A percentile compares a stretch with the other conserved stretches of the same genome.
phyloP scores from a whole-genome alignment of 1,284 basidiomycete genomes.

The Cryptococcus neoformans region DNA sequence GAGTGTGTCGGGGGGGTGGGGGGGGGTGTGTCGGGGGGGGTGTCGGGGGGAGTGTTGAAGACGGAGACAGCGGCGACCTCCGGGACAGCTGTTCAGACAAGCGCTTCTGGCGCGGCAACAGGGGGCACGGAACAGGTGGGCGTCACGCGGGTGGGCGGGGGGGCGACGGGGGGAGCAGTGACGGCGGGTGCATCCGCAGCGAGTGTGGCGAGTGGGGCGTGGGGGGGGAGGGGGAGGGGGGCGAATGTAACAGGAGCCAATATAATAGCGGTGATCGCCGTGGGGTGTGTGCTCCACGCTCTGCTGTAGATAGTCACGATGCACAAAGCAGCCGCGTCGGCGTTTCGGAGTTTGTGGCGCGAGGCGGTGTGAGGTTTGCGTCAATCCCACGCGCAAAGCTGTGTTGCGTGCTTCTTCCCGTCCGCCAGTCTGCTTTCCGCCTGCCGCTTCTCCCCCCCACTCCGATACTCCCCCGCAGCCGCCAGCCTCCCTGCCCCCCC shows the following conservation, averaged over 20 bases:
- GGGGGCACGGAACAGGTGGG: constrained; percentile 24
- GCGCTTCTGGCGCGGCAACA: background rate
- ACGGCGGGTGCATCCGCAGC: too few species aligned
- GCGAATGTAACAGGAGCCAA: background rate
- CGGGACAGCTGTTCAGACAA: background rate
- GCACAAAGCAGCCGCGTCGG: background rate
- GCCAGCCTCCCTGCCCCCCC: background rate
- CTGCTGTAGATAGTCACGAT: background rate
- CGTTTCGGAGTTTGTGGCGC: background rate
- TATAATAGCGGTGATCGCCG: background rate
- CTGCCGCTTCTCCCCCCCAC: background rate
- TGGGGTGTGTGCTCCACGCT: background rate
- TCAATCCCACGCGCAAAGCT: too few species aligned
- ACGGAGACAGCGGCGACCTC: background rate
- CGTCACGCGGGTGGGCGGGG: constrained; percentile 14
- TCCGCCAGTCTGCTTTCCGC: too few species aligned
- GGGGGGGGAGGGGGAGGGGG: too few species aligned
- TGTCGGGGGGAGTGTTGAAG: background rate
- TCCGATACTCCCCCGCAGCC: background rate
- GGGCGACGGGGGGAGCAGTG: too few species aligned
- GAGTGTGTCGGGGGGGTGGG: constrained; percentile 10
- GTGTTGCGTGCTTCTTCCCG: too few species aligned
- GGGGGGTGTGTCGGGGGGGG: constrained; percentile 18
- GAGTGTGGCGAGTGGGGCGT: too few species aligned
- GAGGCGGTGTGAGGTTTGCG: background rate